Conservation (phyloP, 2,329 filamentous ascomycete genomes). For the Exophiala alcalophila region DNA sequence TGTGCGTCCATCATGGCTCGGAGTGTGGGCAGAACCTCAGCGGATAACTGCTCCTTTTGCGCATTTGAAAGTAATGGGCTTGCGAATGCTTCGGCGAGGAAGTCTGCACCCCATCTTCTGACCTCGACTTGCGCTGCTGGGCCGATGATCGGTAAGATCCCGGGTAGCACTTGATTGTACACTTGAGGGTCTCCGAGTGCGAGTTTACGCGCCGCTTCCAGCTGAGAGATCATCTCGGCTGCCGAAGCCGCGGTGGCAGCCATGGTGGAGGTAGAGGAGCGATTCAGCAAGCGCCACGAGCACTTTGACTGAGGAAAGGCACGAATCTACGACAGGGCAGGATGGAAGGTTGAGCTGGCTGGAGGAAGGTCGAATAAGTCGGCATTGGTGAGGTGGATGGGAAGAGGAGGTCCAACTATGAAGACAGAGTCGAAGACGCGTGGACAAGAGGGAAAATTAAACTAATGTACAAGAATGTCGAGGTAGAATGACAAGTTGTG, state of each 20-base stretch:
- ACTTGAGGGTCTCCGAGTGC: conserved; percentile 82
- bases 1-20: conserved; percentile 66
- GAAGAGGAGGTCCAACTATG: conserved; percentile 3
- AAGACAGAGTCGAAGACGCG: conserved; percentile 9
- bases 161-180: conserved; percentile 88
- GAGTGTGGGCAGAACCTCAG: conserved; percentile 74
- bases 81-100: conserved; percentile 92
- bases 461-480: conserved; percentile 11
- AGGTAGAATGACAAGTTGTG: neutral
- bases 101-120: conserved; percentile 93
- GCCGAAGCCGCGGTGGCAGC: conserved; percentile 20
- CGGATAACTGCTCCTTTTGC: conserved; percentile 76
- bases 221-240: conserved; percentile 63
- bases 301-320: conserved; percentile 5
- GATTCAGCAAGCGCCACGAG: conserved; percentile 5
- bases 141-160: conserved; percentile 86
- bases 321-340: conserved; percentile 20
- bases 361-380: conserved; percentile 6
- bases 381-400: conserved; percentile 7
- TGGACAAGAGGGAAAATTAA: neutral
- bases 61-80: conserved; percentile 75
- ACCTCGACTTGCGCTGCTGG: conserved; percentile 72
- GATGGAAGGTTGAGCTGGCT: conserved; percentile 3
- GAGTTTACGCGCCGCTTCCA: conserved; percentile 85
- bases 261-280: conserved; percentile 20